phyloP scores from a whole-genome alignment of 2,329 filamentous ascomycete species.

The Beauveria pseudobassiana region DNA sequence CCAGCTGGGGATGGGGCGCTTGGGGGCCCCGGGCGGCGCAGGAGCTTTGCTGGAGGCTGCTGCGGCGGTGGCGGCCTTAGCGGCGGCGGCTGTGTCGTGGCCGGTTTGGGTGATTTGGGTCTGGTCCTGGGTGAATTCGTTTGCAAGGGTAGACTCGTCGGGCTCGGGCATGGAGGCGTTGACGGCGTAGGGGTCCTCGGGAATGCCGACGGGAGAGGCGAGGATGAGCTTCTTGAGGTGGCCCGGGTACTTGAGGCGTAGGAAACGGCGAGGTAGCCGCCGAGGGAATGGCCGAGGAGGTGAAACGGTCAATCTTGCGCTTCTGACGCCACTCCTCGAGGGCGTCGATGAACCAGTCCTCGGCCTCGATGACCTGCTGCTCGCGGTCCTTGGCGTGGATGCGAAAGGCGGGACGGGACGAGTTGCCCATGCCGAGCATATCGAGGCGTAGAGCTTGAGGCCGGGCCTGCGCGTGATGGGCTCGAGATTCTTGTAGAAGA shows the following conservation, averaged over 20 bases:
- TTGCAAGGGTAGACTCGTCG: conserved; percentile 61
- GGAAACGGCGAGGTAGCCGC: conserved; percentile 89
- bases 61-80: conserved; percentile 16
- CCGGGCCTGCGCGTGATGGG: conserved; percentile 68
- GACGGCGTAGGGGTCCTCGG: conserved; percentile 87
- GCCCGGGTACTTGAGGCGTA: conserved; percentile 97
- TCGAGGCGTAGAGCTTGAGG: conserved; percentile 94
- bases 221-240: conserved; percentile 93
- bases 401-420: conserved; percentile 73
- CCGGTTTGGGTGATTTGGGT: conserved; percentile 36
- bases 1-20: conserved; percentile 70
- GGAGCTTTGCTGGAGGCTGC: conserved; percentile 24
- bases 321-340: conserved; percentile 92
- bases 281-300: conserved; percentile 88
- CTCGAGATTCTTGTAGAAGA: conserved; percentile 99
- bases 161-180: conserved; percentile 74
- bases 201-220: conserved; percentile 88
- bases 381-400: conserved; percentile 75
- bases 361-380: conserved; percentile 78
- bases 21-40: conserved; percentile 25
- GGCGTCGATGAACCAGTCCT: conserved; percentile 93
- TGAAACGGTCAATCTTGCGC: conserved; percentile 87
- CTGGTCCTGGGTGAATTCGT: conserved; percentile 75
- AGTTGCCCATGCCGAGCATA: conserved; percentile 90
- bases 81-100: conserved; percentile 20